These are phyloP conservation scores for Lactifluus echinatus DNA, from an alignment of 768 basidiomycete species.

Conservation along the genomic window DNA sequence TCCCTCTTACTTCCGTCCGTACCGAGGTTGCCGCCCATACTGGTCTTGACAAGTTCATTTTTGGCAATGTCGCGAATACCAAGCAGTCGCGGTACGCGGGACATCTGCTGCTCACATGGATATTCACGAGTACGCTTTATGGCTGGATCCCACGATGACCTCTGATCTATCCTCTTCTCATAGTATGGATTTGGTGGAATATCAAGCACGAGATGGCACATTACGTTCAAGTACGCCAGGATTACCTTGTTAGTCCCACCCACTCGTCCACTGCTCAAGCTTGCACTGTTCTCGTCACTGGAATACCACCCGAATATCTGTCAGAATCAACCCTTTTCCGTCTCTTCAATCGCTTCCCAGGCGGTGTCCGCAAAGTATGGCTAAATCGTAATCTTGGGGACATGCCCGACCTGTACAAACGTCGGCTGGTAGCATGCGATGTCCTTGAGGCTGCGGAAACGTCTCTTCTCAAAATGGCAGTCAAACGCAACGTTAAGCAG, in stretches of 20 bases:
- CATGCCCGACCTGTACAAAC: slow-evolving; percentile 74
- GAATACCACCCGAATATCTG: slow-evolving; percentile 74
- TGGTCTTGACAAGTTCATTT: slow-evolving; percentile 65
- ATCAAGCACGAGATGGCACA: slow-evolving; percentile 73
- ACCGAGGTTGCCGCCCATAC: slow-evolving; percentile 38
- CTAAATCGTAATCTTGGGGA: slow-evolving; percentile 85
- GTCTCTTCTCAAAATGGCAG: slow-evolving; percentile 60
- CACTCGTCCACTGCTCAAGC: slow-evolving; percentile 80
- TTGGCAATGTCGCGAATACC: slow-evolving; percentile 59
- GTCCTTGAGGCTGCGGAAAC: slow-evolving; percentile 89
- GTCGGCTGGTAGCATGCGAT: slow-evolving; percentile 58
- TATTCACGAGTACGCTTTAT: slow-evolving; percentile 60
- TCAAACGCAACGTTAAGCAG: slow-evolving; percentile 56
- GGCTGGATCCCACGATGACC: background rate
- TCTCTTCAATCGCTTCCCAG: slow-evolving; percentile 78
- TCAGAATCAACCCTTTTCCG: slow-evolving; percentile 55
- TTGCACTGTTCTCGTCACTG: slow-evolving; percentile 83
- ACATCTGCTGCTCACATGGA: slow-evolving; percentile 66
- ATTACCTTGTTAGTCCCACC: slow-evolving; percentile 62
- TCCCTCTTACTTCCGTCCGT: slow-evolving; percentile 61
- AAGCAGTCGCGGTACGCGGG: slow-evolving; percentile 60
- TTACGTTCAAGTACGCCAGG: slow-evolving; percentile 74
- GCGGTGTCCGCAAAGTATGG: slow-evolving; percentile 88
- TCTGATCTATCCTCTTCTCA: background rate
- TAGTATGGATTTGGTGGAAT: slow-evolving; percentile 82